Evolutionary conservation across 805 yeast genomes (phyloP).

Genomic region (Wickerhamiella shivajii): DNA sequence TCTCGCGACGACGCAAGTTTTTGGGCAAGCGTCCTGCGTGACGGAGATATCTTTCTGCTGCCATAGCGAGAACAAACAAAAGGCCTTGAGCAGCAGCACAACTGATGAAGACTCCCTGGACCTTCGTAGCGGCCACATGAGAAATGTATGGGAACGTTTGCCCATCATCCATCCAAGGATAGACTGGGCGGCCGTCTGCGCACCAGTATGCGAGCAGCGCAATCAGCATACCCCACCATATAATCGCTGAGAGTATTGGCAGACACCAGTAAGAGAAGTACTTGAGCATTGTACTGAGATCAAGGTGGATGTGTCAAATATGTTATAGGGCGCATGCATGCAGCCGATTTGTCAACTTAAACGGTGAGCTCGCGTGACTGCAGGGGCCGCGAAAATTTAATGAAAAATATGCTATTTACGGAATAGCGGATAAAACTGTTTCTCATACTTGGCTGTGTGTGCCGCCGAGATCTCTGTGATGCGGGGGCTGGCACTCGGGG

Average conservation of each 20-base stretch:
- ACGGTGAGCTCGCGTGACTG: too few species aligned
- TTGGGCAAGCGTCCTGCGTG: constrained; percentile 40
- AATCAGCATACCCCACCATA: constrained; percentile 90
- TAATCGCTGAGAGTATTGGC: constrained; percentile 51
- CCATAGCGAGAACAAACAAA: constrained; percentile 47
- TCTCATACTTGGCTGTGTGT: too few species aligned
- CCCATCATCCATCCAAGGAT: constrained; percentile 34
- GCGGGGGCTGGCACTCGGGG: too few species aligned
- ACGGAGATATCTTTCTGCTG: constrained; percentile 49
- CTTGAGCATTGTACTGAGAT: too few species aligned
- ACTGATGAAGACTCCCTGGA: constrained; percentile 74
- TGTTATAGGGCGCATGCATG: too few species aligned
- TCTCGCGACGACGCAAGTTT: constrained; percentile 31
- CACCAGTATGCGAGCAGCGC: constrained; percentile 71
- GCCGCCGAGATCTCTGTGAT: too few species aligned
- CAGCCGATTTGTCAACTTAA: too few species aligned
- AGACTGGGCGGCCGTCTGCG: constrained; percentile 61
- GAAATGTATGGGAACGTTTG: constrained; percentile 51
- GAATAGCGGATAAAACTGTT: too few species aligned
- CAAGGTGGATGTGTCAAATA: too few species aligned
- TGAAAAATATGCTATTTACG: too few species aligned
- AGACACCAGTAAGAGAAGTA: constrained; percentile 28
- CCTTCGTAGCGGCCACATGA: constrained; percentile 74
- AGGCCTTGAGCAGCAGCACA: constrained; percentile 68
- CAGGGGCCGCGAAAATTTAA: too few species aligned